phyloP scores from a whole-genome alignment of 352 stramenopile genomes.

The Phytophthora rubi region DNA sequence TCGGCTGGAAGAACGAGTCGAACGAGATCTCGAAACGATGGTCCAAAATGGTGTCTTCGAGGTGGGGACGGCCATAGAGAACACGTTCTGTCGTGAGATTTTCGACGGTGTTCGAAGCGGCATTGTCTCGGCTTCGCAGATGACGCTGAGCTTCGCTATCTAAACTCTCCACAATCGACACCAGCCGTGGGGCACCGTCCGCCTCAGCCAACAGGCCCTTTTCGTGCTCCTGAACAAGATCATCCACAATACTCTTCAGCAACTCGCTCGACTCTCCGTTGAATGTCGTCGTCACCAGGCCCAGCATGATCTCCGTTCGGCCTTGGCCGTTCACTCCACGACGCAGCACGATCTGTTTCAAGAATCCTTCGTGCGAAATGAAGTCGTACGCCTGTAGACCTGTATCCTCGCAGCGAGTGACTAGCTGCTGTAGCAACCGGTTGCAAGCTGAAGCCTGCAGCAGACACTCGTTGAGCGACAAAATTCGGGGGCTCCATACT shows the following conservation, averaged over 20 bases:
- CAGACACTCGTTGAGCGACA: slow-evolving; percentile 68
- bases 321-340: slow-evolving; percentile 39
- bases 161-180: slow-evolving; percentile 70
- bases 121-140: slow-evolving; percentile 6
- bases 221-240: slow-evolving; percentile 36
- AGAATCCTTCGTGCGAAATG: slow-evolving; percentile 55
- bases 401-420: slow-evolving; percentile 33
- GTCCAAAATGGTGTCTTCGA: slow-evolving; percentile 67
- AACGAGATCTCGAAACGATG: slow-evolving; percentile 73
- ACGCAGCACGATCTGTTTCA: slow-evolving; percentile 77
- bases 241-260: slow-evolving; percentile 42
- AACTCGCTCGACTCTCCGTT: slow-evolving; percentile 39
- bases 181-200: slow-evolving; percentile 31
- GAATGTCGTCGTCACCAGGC: slow-evolving; percentile 64
- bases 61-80: slow-evolving; percentile 53
- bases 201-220: not conserved
- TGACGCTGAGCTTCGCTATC: slow-evolving; percentile 68
- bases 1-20: slow-evolving; percentile 85
- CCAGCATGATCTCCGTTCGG: slow-evolving; percentile 63
- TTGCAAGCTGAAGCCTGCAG: slow-evolving; percentile 60
- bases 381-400: slow-evolving; percentile 67
- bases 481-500: slow-evolving; percentile 68
- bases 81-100: slow-evolving; percentile 16
- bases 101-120: not conserved
- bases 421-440: slow-evolving; percentile 45